phyloP scores from a whole-genome alignment of 306 rosid species.

The Macrotyloma uniflorum region DNA sequence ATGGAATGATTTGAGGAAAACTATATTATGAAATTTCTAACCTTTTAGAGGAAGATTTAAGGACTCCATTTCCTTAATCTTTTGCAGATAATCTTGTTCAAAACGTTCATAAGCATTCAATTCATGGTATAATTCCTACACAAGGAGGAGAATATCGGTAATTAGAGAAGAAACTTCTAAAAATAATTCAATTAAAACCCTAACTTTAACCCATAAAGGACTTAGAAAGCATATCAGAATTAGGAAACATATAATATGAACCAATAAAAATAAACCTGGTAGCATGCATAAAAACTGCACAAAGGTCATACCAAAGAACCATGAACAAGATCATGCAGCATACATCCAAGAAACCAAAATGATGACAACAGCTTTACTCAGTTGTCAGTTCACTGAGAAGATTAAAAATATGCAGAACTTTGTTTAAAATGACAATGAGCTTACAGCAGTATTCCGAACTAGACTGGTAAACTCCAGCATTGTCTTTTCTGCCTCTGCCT shows the following conservation, averaged over 20 bases:
- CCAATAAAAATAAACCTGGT: conserved; percentile 1
- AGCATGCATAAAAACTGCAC: not conserved
- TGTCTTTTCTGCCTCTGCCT: conserved; percentile 65
- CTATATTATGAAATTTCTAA: conserved; percentile 38
- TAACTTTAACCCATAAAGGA: not conserved
- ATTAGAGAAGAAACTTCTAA: conserved; percentile 17
- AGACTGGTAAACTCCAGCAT: conserved; percentile 70
- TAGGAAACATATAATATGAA: conserved; percentile 11
- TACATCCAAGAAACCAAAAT: conserved; percentile 32
- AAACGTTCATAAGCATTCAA: conserved; percentile 70
- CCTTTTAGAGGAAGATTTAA: conserved; percentile 80
- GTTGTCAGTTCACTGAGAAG: conserved; percentile 27
- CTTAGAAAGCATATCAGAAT: conserved; percentile 1
- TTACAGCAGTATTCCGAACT: conserved; percentile 79
- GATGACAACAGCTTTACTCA: conserved; percentile 29
- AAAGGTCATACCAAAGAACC: not conserved
- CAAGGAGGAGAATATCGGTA: conserved; percentile 27
- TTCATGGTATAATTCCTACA: conserved; percentile 88
- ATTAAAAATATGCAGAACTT: not conserved
- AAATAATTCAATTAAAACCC: conserved; percentile 11
- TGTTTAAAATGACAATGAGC: conserved; percentile 43
- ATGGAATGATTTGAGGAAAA: not conserved
- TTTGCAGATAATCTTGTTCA: conserved; percentile 86
- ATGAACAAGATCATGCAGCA: conserved; percentile 29
- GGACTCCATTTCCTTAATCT: conserved; percentile 73